Evolutionary conservation across 768 basidiomycete species (phyloP), one percentile per base, ranked within the genome.

Genomic region (Lentinula sp.): DNA sequence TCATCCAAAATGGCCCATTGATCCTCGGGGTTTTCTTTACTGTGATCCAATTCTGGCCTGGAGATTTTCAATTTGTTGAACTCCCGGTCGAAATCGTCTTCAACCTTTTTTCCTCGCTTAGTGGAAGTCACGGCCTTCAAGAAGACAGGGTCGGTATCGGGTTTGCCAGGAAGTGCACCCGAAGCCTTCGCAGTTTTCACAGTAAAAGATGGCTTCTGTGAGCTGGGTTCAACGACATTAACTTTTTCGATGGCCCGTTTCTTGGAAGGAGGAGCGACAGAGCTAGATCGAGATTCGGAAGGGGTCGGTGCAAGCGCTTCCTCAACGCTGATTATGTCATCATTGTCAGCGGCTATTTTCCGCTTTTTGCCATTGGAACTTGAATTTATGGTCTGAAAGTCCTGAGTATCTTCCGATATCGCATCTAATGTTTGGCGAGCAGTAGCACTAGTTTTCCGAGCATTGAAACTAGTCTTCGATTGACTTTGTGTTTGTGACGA

Each of bases 31-130:
- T 39, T 41, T 48, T 57, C 57, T 15, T 45, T 41, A 3, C 18
- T 18, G n/a, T 35, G 45, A 35, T 36, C 16, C 36, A 73, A 74
- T 54, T 84, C 83, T 2, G 88, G 86, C 66, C 84, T 87, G 6
- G 85, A 80, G 49, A 92, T 88, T 65, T 82, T 85, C 60, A 92
- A 74, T 48, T 86, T 83, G 68, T 91, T 90, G 67, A 93, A 93
- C 61, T 92, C 90, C 16, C 86, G 80, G 72, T 93, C 90, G 62
- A 90, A 90, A 4, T 77, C 76, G 66, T 90, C 87, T 67, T 89
- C 88, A 2, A 72, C 64, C 67, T 80, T 86, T 76, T 86, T 89
- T 1, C 85, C 86, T 18, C 80, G 78, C 66, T 89, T 91, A 20
- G 76, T 87, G 1, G 88, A 88, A 8, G 90, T 88, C 32, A 92